These are phyloP conservation scores for Micromonas pusilla DNA, from an alignment of 139 green algal species.

Conservation along the genomic window DNA sequence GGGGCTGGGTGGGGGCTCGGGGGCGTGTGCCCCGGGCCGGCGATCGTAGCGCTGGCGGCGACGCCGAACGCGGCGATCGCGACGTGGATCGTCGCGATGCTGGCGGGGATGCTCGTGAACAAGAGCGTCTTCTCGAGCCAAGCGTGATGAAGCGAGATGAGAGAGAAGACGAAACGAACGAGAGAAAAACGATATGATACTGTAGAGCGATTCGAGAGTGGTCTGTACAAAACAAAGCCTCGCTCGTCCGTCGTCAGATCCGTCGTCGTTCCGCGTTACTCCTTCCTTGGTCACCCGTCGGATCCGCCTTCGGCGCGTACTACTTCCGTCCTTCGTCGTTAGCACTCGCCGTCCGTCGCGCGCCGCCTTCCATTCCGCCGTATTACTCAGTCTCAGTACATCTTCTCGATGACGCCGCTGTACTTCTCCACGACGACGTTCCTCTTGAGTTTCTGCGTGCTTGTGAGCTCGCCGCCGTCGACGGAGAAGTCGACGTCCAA, in stretches of 20 bases:
- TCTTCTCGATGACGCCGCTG: slow-evolving; percentile 4
- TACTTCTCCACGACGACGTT: slow-evolving; percentile 21
- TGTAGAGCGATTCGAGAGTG: too few relatives aligned
- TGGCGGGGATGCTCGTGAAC: background rate
- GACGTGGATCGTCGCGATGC: background rate
- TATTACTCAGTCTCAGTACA: slow-evolving; percentile 22
- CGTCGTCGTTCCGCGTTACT: too few relatives aligned
- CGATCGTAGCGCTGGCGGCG: slow-evolving; percentile 40
- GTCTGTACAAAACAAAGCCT: too few relatives aligned
- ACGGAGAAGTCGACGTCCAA: slow-evolving; percentile 23
- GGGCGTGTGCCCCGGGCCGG: slow-evolving; percentile 69
- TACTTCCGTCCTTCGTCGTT: too few relatives aligned
- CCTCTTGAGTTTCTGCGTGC: slow-evolving; percentile 24
- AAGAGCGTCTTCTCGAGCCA: background rate
- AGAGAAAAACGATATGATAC: too few relatives aligned
- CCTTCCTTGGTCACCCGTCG: too few relatives aligned
- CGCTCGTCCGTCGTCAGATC: too few relatives aligned
- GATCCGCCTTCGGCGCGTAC: too few relatives aligned
- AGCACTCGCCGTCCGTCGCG: too few relatives aligned
- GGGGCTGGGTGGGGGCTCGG: slow-evolving; percentile 65
- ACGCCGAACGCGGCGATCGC: background rate
- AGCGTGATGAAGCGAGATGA: too few relatives aligned
- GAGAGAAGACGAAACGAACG: too few relatives aligned
- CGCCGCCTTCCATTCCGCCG: too few relatives aligned
- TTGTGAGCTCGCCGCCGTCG: slow-evolving; percentile 20